A percentile compares a stretch with the other conserved stretches of the same genome.
These are phyloP conservation scores for Hypoxylon sp. DNA, from an alignment of 2,329 filamentous ascomycete genomes.

Conservation along the genomic window DNA sequence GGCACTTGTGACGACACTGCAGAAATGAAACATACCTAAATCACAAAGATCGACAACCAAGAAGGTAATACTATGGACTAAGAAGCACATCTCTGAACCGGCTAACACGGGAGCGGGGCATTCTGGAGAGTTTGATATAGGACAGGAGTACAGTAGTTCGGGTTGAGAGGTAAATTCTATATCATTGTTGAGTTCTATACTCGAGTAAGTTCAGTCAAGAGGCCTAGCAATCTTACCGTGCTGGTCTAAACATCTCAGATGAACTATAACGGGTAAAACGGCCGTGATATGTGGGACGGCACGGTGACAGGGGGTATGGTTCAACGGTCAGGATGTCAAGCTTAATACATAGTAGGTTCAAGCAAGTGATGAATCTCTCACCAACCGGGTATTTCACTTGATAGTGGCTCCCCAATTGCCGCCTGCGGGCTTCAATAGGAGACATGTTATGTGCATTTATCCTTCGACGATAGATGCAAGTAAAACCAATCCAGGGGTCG, in stretches of 20 bases:
- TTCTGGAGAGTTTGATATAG: slow-evolving; percentile 4
- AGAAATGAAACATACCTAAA: slow-evolving; percentile 26
- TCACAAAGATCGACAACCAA: slow-evolving; percentile 21
- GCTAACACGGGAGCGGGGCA: slow-evolving; percentile 6
- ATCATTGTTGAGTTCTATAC: slow-evolving; percentile 2
- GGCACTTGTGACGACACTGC: slow-evolving; percentile 25
- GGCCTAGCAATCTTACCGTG: slow-evolving; percentile 14
- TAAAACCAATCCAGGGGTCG: slow-evolving; percentile 4
- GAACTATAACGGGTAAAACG: slow-evolving; percentile 36
- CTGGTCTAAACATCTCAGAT: slow-evolving; percentile 20
- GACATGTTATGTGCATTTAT: slow-evolving; percentile 17
- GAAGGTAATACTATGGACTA: slow-evolving; percentile 8
- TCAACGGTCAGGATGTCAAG: slow-evolving; percentile 12
- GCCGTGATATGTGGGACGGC: slow-evolving; percentile 31
- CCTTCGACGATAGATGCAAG: slow-evolving; percentile 22
- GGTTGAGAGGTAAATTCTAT: not conserved
- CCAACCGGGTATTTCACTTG: slow-evolving; percentile 36
- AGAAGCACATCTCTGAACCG: not conserved
- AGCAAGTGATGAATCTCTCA: slow-evolving; percentile 21
- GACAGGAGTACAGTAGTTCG: slow-evolving; percentile 5
- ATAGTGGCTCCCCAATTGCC: slow-evolving; percentile 22
- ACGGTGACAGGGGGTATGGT: slow-evolving; percentile 12
- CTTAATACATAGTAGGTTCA: slow-evolving; percentile 24
- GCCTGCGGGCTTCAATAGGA: slow-evolving; percentile 14
- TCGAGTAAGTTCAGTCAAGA: slow-evolving; percentile 10